A percentile compares a stretch with the other conserved stretches of the same genome.
These are phyloP conservation scores for Cordyceps tenuipes DNA, from an alignment of 2,329 filamentous ascomycete genomes.

Conservation along the genomic window DNA sequence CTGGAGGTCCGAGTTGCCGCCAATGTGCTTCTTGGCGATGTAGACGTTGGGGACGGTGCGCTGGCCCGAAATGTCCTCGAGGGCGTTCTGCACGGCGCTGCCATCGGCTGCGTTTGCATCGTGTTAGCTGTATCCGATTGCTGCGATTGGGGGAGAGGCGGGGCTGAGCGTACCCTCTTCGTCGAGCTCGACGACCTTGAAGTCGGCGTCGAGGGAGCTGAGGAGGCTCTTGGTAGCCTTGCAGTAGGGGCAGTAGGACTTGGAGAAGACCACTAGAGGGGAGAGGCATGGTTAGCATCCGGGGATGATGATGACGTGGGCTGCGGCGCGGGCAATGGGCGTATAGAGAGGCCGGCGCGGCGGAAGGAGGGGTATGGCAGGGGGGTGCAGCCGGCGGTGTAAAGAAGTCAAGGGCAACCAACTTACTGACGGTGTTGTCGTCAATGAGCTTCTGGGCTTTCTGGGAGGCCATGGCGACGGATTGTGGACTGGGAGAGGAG, in stretches of 20 bases:
- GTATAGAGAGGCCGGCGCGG: not conserved
- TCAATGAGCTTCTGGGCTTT: constrained; percentile 84
- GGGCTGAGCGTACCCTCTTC: constrained; percentile 58
- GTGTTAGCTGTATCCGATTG: constrained; percentile 16
- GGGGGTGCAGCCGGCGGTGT: not conserved
- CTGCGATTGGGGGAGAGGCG: not conserved
- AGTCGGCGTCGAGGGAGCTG: constrained; percentile 61
- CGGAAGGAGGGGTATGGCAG: not conserved
- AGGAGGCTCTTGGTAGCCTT: constrained; percentile 67
- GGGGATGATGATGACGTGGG: not conserved
- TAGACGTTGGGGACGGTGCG: constrained; percentile 92
- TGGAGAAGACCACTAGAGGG: constrained; percentile 77
- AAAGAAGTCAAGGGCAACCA: constrained; percentile 21
- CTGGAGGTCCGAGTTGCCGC: constrained; percentile 85
- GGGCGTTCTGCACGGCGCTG: constrained; percentile 70
- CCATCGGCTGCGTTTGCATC: constrained; percentile 60
- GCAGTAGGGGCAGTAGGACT: constrained; percentile 96
- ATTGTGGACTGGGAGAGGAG: constrained; percentile 45
- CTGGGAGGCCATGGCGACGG: constrained; percentile 69
- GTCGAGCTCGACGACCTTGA: constrained; percentile 73
- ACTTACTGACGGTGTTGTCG: constrained; percentile 74
- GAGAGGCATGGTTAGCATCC: not conserved
- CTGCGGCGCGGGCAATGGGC: not conserved
- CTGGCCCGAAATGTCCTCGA: constrained; percentile 73
- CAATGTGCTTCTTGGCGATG: constrained; percentile 85